Conservation (phyloP, 1,284 basidiomycete species). For the Sanguinoderma infundibulare region DNA sequence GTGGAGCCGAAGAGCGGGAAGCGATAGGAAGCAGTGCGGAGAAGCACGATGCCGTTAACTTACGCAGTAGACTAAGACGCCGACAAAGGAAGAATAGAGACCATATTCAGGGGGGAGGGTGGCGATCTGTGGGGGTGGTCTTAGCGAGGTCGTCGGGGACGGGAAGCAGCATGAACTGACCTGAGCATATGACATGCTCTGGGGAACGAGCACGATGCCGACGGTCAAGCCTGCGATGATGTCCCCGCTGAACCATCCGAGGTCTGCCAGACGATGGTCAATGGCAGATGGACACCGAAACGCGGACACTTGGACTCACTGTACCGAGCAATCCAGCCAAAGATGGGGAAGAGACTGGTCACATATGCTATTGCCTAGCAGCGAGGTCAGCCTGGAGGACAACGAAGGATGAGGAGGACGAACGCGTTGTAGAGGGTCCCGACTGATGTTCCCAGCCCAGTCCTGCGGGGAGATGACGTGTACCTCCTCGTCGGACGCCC, state of each 20-base stretch:
- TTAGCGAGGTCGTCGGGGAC: conserved; percentile 5
- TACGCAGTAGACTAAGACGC: conserved; percentile 82
- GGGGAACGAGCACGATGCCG: conserved; percentile 88
- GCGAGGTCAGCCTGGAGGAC: neutral
- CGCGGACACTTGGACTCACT: conserved; percentile 48
- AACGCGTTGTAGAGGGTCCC: conserved; percentile 43
- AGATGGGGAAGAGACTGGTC: conserved; percentile 76
- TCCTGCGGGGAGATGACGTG: conserved; percentile 57
- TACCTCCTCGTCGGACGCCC: conserved; percentile 59
- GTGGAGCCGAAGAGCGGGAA: neutral
- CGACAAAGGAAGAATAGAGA: conserved; percentile 94
- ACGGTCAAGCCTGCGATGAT: conserved; percentile 89
- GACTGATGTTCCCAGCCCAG: conserved; percentile 46
- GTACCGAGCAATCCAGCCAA: conserved; percentile 83
- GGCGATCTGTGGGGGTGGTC: conserved; percentile 65
- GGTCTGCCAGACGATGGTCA: conserved; percentile 44
- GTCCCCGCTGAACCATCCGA: conserved; percentile 78
- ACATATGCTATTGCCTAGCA: conserved; percentile 63
- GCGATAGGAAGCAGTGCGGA: conserved; percentile 32
- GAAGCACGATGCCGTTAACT: conserved; percentile 34
- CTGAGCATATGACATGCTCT: conserved; percentile 81
- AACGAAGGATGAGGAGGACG: conserved; percentile 10
- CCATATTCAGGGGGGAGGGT: conserved; percentile 87
- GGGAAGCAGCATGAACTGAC: conserved; percentile 37
- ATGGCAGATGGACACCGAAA: neutral